Evolutionary conservation across 164 flowering plant genomes (phyloP), one percentile per base, ranked within the genome.

Genomic region (Kalanchoe fedtschenkoi): DNA sequence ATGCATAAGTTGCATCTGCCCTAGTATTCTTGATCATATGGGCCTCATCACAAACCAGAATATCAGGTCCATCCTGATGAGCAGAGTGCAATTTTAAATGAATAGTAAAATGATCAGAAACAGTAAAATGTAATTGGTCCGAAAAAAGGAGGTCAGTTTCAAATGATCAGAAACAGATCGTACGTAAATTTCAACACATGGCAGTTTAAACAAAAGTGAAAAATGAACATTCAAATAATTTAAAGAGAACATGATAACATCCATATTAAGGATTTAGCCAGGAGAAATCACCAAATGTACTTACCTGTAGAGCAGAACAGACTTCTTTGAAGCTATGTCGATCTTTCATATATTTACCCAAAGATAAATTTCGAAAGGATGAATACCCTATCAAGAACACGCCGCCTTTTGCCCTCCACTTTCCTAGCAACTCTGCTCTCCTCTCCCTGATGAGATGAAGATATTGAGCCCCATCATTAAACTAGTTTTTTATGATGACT

Each of bases 41-140:
- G 21, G 99, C 99, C 75, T 95, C 99, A 71, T 95, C 99, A 73
- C 97, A 93, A 53, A 93, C 88, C 66, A 93, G 83, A 62, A 93
- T 83, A 83, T 93, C 99, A 53, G 99, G 96, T 64, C 96, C 99
- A 69, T 88, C 90, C 99, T 93, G 79, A 38, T 6, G 14, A 33
- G 61, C 28, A 26, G 19, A 34, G 16, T 51, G 30, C 34, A 58
- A 32, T 15, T 3, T 32, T 21, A 34, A 58, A 6, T n/a, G 17
- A 9, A 29, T 5, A 15, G 15, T 15, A 30, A 15, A 34, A 26
- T n/a, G 5, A 2, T 8, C 22, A 43, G n/a, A 43, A n/a, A 43
- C 51, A 43, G 51, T n/a, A 43, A 21, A 21, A 43, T 43, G 24
- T 4, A 43, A n/a, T 21, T 15, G 8, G 22, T 21, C 8, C 4